A percentile compares a stretch with the other conserved stretches of the same genome.
phyloP scores from a whole-genome alignment of 768 basidiomycete genomes.

The Rhodotorula kratochvilovae region DNA sequence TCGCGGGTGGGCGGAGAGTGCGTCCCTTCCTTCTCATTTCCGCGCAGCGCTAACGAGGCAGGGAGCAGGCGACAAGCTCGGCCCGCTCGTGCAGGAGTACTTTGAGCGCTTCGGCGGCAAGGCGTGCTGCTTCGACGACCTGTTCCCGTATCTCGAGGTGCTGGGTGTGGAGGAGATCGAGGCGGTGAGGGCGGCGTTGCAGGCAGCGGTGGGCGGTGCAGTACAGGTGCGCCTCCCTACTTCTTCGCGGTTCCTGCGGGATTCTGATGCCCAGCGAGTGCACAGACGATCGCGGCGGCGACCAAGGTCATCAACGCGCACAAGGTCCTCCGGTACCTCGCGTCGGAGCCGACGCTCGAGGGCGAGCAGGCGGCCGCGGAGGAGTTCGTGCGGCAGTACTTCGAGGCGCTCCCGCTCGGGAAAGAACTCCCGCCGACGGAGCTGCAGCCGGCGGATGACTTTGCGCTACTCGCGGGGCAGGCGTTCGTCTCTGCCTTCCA shows the following conservation, averaged over 20 bases:
- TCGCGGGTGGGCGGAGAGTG: slow-evolving; percentile 47
- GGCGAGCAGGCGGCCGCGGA: slow-evolving; percentile 57
- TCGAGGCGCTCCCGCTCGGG: slow-evolving; percentile 65
- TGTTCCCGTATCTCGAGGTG: slow-evolving; percentile 59
- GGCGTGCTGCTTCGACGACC: slow-evolving; percentile 79
- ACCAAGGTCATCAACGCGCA: slow-evolving; percentile 66
- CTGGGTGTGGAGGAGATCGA: slow-evolving; percentile 56
- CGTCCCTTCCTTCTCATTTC: background rate
- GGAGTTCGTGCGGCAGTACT: slow-evolving; percentile 60
- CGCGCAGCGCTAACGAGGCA: background rate
- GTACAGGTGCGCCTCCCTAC: slow-evolving; percentile 35
- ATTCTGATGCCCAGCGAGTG: background rate
- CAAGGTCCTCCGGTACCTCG: slow-evolving; percentile 65
- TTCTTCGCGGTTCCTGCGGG: background rate
- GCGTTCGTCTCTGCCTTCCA: slow-evolving; percentile 53
- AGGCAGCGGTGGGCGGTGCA: background rate
- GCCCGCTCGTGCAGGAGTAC: slow-evolving; percentile 61
- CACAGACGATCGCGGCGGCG: slow-evolving; percentile 51
- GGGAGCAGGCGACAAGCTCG: background rate
- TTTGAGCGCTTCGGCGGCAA: slow-evolving; percentile 71
- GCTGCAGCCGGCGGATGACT: slow-evolving; percentile 80
- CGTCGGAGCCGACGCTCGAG: slow-evolving; percentile 53
- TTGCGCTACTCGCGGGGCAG: slow-evolving; percentile 69
- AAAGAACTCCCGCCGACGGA: slow-evolving; percentile 65
- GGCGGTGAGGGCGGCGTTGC: slow-evolving; percentile 54